Percentiles rank a stretch among this genome's conserved stretches.
phyloP scores from a whole-genome alignment of 2,329 filamentous ascomycete genomes.

The Colletotrichum higginsianum region DNA sequence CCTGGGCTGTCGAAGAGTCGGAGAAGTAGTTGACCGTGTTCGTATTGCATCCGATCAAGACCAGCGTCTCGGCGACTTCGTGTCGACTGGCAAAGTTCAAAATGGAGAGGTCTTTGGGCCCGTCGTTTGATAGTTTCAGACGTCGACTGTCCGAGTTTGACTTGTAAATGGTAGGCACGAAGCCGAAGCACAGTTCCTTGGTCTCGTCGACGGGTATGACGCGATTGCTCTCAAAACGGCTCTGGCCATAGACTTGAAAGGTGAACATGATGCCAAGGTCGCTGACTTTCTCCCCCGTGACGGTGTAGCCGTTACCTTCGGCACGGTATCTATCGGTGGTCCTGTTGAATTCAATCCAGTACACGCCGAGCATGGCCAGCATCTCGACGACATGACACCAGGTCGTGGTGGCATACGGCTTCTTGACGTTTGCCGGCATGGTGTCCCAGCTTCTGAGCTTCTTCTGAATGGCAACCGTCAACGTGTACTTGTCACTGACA shows the following conservation, averaged over 20 bases:
- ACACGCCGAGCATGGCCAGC: conserved; percentile 67
- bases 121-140: conserved; percentile 56
- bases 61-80: conserved; percentile 68
- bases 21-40: conserved; percentile 64
- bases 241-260: conserved; percentile 66
- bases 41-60: conserved; percentile 68
- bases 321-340: conserved; percentile 66
- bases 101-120: conserved; percentile 58
- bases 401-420: conserved; percentile 68
- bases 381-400: conserved; percentile 70
- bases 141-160: conserved; percentile 56
- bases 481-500: conserved; percentile 52
- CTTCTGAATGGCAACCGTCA: conserved; percentile 63
- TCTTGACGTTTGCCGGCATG: conserved; percentile 63
- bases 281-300: conserved; percentile 60
- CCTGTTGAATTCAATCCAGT: conserved; percentile 73
- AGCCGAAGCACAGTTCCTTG: conserved; percentile 70
- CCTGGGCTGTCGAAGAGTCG: conserved; percentile 53
- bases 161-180: conserved; percentile 68
- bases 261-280: conserved; percentile 70
- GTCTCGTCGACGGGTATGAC: conserved; percentile 68
- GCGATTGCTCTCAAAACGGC: conserved; percentile 63
- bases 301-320: conserved; percentile 69
- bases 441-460: conserved; percentile 66
- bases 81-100: conserved; percentile 64